A percentile compares a stretch with the other conserved stretches of the same genome.
phyloP scores from a whole-genome alignment of 768 basidiomycete genomes.

The Kwoniella europaea region DNA sequence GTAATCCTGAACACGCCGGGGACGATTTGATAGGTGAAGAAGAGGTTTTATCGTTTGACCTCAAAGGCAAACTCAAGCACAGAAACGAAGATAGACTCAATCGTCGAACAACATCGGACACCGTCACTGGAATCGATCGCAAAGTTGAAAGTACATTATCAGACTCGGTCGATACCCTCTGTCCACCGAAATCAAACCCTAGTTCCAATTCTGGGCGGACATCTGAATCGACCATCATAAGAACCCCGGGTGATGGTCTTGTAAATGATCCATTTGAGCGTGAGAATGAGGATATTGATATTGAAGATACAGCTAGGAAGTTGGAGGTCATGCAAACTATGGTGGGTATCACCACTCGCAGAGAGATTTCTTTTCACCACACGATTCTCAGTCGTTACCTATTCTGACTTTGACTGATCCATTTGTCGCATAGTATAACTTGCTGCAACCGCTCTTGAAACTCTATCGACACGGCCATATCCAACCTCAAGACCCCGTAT shows the following conservation, averaged over 20 bases:
- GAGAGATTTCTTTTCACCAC: too few species aligned
- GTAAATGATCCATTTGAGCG: neutral
- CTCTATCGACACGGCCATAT: constrained; percentile 49
- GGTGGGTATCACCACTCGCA: constrained; percentile 20
- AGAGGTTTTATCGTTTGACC: constrained; percentile 19
- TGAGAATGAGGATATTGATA: neutral
- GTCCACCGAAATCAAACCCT: constrained; percentile 16
- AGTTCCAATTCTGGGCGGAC: constrained; percentile 21
- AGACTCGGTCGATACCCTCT: constrained; percentile 11
- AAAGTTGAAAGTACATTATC: neutral
- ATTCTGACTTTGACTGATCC: neutral
- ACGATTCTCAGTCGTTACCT: neutral
- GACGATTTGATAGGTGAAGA: neutral
- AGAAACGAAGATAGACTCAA: neutral
- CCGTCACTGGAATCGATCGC: neutral
- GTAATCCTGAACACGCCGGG: neutral
- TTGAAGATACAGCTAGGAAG: neutral
- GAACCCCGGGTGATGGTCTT: constrained; percentile 20
- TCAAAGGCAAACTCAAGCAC: constrained; percentile 8
- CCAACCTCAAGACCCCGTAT: constrained; percentile 43
- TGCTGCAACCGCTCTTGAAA: constrained; percentile 40
- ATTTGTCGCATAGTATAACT: constrained; percentile 29
- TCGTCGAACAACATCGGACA: neutral
- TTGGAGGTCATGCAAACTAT: constrained; percentile 34
- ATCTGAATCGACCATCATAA: constrained; percentile 20